These are phyloP conservation scores for Pezicula carpinea DNA, from an alignment of 2,329 filamentous ascomycete species.

Conservation along the genomic window DNA sequence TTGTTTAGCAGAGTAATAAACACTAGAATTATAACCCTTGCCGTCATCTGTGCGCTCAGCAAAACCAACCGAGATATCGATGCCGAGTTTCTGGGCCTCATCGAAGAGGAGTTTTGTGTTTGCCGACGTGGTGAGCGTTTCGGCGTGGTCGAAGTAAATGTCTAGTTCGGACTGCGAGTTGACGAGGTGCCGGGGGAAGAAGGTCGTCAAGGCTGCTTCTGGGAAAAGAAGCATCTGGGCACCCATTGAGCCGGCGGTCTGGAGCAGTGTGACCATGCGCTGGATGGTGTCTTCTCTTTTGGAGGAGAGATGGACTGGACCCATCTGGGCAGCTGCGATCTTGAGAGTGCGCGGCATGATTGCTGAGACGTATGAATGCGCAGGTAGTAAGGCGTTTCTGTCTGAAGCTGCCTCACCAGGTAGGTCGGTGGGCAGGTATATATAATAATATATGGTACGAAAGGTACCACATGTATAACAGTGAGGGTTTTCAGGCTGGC, in stretches of 20 bases:
- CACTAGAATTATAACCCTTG: conserved; percentile 43
- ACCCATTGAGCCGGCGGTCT: conserved; percentile 37
- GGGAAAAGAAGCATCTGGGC: conserved; percentile 49
- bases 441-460: no score
- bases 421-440: no score
- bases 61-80: conserved; percentile 50
- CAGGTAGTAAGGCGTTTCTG: background rate
- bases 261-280: conserved; percentile 45
- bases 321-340: conserved; percentile 52
- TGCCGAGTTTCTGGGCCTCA: conserved; percentile 37
- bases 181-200: conserved; percentile 49
- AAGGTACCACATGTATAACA: no score
- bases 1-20: conserved; percentile 44
- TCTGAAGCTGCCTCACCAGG: no score
- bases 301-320: conserved; percentile 39
- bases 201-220: conserved; percentile 50
- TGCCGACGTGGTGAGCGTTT: conserved; percentile 35
- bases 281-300: conserved; percentile 37
- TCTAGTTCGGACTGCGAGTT: conserved; percentile 39
- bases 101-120: conserved; percentile 45
- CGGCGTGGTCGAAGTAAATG: conserved; percentile 45
- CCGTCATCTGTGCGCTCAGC: conserved; percentile 42
- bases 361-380: background rate
- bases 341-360: conserved; percentile 35
- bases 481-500: no score